phyloP scores from a whole-genome alignment of 306 rosid species.

The Myrica gale region DNA sequence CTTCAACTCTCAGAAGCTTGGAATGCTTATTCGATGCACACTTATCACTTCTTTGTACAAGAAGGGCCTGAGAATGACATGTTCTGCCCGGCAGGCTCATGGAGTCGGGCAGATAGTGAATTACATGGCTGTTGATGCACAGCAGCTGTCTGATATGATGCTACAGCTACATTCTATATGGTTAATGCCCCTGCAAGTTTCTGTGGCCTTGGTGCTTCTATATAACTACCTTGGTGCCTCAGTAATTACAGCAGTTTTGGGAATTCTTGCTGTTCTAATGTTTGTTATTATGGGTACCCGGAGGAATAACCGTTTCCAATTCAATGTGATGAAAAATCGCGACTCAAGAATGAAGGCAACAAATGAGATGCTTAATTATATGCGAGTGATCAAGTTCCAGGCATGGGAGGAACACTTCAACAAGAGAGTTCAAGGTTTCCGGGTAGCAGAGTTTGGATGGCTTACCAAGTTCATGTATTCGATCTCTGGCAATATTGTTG shows the following conservation, averaged over 20 bases:
- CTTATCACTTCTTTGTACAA: constrained; percentile 79
- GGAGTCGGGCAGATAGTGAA: constrained; percentile 93
- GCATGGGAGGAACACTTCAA: constrained; percentile 97
- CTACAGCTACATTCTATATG: constrained; percentile 75
- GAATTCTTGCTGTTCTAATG: constrained; percentile 43
- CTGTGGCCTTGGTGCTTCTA: constrained; percentile 56
- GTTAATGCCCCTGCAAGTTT: constrained; percentile 88
- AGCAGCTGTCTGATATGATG: constrained; percentile 94
- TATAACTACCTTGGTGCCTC: constrained; percentile 60
- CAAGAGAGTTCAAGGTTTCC: constrained; percentile 54
- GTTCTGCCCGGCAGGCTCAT: constrained; percentile 81
- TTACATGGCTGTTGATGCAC: constrained; percentile 94
- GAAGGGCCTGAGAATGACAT: constrained; percentile 74
- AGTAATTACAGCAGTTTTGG: constrained; percentile 48
- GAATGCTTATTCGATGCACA: constrained; percentile 83
- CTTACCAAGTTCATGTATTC: constrained; percentile 79
- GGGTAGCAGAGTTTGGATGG: constrained; percentile 72
- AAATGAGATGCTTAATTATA: constrained; percentile 91
- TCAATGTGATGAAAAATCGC: constrained; percentile 68
- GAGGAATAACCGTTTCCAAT: constrained; percentile 59
- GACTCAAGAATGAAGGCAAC: constrained; percentile 94
- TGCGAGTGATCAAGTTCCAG: constrained; percentile 95
- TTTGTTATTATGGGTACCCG: constrained; percentile 44
- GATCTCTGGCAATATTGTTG: constrained; percentile 46
- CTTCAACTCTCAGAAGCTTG: constrained; percentile 83